Evolutionary conservation across 441 rosid genomes (phyloP), one percentile per base, ranked within the genome.

Genomic region (Eutrema salsugineum): DNA sequence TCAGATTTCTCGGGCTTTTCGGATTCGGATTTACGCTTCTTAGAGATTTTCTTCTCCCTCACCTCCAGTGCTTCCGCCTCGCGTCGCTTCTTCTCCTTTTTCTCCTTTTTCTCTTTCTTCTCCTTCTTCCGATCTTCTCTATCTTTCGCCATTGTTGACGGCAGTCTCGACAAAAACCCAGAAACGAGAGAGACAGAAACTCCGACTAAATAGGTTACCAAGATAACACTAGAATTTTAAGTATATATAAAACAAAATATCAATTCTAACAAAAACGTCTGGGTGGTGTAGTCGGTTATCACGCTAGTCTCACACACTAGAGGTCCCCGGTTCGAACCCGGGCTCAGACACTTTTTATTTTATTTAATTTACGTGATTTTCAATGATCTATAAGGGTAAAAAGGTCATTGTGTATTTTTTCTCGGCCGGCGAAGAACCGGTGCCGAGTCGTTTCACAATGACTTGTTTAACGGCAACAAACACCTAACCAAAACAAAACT

Each of bases 251-350:
- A 16, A 0, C 4, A 11, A 12, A 22, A 0, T 28, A 2, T 0
- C 0, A 0, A n/a, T n/a, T n/a, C 0, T 2, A 8, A 4, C 47
- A 12, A 30, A 17, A 38, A 15, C 0, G 96, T 91, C 88, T 89
- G 93, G 93, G 97, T 88, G 93, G 96, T 91, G 97, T 88, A 94
- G 96, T 87, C 47, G 97, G 97, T 94, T 84, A 91, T 94, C 97
- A 90, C 90, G 96, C 87, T 91, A 89, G 94, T 91, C 96, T 91
- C 94, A 91, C 97, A 89, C 97, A 86, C 97, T 87, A 87, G 85
- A 88, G 97, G 91, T 87, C 93, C 90, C 97, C 87, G 86, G 68
- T 46, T 63, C 68, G 68, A 63, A 63, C 68, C 32, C 68, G 54
- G 68, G 43, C 67, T 62, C 54, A 62, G 66, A 62, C 66, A 61